phyloP scores from a whole-genome alignment of 1,284 basidiomycete genomes.

The Puccinia novopanici region DNA sequence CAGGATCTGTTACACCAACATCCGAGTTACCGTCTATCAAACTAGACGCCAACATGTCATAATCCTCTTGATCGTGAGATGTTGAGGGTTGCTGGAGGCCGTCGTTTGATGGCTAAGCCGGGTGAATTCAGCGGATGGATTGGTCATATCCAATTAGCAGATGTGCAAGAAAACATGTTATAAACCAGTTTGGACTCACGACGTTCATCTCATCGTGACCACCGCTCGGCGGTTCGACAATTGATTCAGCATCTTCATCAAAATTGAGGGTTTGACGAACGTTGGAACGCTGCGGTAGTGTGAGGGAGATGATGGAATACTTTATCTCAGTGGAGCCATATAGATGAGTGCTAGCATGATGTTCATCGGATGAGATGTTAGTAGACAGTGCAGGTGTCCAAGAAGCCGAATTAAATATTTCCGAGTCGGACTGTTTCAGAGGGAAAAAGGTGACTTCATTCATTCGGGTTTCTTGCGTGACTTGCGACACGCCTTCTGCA shows the following conservation, averaged over 20 bases:
- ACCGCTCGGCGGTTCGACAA: not conserved
- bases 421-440: constrained; percentile 5
- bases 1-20: not conserved
- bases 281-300: constrained; percentile 24
- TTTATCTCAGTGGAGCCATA: not conserved
- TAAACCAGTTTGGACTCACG: constrained; percentile 8
- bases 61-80: constrained; percentile 35
- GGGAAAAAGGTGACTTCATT: constrained; percentile 32
- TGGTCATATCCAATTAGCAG: not conserved
- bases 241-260: constrained; percentile 10
- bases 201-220: not conserved
- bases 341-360: not conserved
- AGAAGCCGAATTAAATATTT: constrained; percentile 3
- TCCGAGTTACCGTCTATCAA: constrained; percentile 27
- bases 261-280: constrained; percentile 21
- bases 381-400: constrained; percentile 30
- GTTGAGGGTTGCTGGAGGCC: not conserved
- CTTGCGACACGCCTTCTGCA: not conserved
- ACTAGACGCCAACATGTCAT: constrained; percentile 47
- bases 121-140: not conserved
- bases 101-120: constrained; percentile 3
- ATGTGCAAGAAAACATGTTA: not conserved
- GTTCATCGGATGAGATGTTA: not conserved
- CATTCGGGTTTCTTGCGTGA: constrained; percentile 13
- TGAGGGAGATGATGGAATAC: constrained; percentile 4